Percentiles rank a stretch among this genome's conserved stretches.
These are phyloP conservation scores for Scheffersomyces ergatensis DNA, from an alignment of 805 yeast species.

Conservation along the genomic window DNA sequence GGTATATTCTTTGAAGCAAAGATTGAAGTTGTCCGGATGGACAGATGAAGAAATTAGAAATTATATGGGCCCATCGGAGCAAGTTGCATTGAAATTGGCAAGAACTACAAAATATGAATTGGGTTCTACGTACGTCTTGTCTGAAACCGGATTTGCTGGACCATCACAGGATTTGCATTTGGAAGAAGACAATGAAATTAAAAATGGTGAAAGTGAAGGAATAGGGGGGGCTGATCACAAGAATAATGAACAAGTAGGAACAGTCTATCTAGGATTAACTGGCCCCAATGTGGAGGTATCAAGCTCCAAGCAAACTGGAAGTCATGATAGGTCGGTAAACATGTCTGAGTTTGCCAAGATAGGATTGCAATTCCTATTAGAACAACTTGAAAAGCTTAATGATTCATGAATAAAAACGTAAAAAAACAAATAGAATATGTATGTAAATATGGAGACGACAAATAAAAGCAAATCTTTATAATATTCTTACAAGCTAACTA, in stretches of 20 bases:
- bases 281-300: slow-evolving; percentile 62
- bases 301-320: slow-evolving; percentile 43
- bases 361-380: slow-evolving; percentile 61
- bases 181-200: slow-evolving; percentile 15
- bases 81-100: slow-evolving; percentile 73
- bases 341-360: slow-evolving; percentile 73
- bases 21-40: slow-evolving; percentile 80
- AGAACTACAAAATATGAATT: slow-evolving; percentile 75
- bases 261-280: slow-evolving; percentile 67
- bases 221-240: slow-evolving; percentile 2
- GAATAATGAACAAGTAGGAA: slow-evolving; percentile 48
- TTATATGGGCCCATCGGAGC: slow-evolving; percentile 81
- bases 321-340: slow-evolving; percentile 55
- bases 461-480: no score
- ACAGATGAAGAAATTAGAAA: slow-evolving; percentile 60
- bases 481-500: no score
- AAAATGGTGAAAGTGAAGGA: slow-evolving; percentile 7
- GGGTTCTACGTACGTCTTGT: slow-evolving; percentile 77
- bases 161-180: slow-evolving; percentile 51
- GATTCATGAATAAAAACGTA: not conserved
- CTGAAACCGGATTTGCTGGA: slow-evolving; percentile 90
- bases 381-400: slow-evolving; percentile 34
- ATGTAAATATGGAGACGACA: no score
- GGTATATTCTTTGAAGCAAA: slow-evolving; percentile 72
- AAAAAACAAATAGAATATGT: not conserved